Percentiles rank a stretch among this genome's conserved stretches.
phyloP scores from a whole-genome alignment of 768 basidiomycete species.

The Pleurotus platypus region DNA sequence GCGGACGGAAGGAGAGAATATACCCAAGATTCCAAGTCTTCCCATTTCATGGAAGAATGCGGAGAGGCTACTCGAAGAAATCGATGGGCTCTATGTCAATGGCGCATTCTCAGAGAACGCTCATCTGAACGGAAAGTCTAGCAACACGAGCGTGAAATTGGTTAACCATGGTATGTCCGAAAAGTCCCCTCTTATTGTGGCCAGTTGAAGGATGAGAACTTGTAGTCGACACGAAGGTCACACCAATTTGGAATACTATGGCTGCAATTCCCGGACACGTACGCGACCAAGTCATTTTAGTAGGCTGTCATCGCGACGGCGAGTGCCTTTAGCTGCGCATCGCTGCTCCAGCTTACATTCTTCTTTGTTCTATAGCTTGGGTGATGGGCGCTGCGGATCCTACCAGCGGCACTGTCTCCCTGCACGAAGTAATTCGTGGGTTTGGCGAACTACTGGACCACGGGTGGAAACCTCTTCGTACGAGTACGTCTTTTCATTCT shows the following conservation, averaged over 20 bases:
- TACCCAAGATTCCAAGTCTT: conserved; percentile 79
- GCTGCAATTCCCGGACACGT: conserved; percentile 63
- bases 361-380: conserved; percentile 42
- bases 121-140: conserved; percentile 45
- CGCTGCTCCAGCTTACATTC: not conserved
- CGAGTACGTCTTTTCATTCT: conserved; percentile 24
- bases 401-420: conserved; percentile 72
- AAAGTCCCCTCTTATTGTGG: no score
- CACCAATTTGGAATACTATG: conserved; percentile 68
- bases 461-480: conserved; percentile 85
- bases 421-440: conserved; percentile 75
- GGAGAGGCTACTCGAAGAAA: conserved; percentile 57
- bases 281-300: conserved; percentile 60
- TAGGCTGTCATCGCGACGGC: conserved; percentile 78
- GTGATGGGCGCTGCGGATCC: conserved; percentile 82
- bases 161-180: conserved; percentile 48
- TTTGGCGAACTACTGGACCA: conserved; percentile 61
- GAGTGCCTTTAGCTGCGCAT: not conserved
- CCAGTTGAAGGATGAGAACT: not conserved
- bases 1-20: conserved; percentile 53
- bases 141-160: conserved; percentile 43
- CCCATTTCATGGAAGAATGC: conserved; percentile 90
- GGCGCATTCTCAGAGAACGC: conserved; percentile 15
- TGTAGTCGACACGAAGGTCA: conserved; percentile 72
- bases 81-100: conserved; percentile 31